phyloP scores from a whole-genome alignment of 208 protist genomes.

The Leptomonas seymouri region DNA sequence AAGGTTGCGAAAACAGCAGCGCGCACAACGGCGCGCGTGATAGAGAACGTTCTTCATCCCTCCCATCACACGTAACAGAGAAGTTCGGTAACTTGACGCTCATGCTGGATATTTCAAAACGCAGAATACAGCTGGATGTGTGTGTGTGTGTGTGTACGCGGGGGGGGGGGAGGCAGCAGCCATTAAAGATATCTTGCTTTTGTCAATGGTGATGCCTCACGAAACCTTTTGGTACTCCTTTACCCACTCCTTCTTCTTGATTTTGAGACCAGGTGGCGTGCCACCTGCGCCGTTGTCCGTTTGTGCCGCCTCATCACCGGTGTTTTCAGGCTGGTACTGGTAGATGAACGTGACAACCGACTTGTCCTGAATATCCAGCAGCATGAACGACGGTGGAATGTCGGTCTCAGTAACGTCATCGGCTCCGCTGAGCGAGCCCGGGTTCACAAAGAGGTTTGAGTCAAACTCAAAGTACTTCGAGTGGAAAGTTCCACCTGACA shows the following conservation, averaged over 20 bases:
- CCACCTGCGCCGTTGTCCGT: conserved; percentile 23
- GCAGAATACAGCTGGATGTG: no score
- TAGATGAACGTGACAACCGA: conserved; percentile 79
- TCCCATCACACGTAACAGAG: no score
- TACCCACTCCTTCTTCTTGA: conserved; percentile 81
- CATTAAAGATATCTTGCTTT: no score
- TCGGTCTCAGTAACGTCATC: conserved; percentile 73
- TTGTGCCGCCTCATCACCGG: conserved; percentile 10
- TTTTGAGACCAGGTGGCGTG: conserved; percentile 34
- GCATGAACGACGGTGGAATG: conserved; percentile 94
- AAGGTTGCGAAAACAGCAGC: no score
- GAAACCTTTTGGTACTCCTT: conserved; percentile 27
- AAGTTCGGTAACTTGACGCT: no score
- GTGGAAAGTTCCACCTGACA: conserved; percentile 95
- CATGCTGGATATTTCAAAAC: no score
- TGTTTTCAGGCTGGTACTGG: conserved; percentile 41
- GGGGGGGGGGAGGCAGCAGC: no score
- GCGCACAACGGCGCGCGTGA: no score
- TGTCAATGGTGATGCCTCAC: no score
- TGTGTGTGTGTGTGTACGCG: no score
- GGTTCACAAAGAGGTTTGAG: conserved; percentile 98
- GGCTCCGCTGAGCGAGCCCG: conserved; percentile 98
- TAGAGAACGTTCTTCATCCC: no score
- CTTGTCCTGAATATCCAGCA: conserved; percentile 96
- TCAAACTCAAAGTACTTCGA: conserved; percentile 93